A percentile compares a stretch with the other conserved stretches of the same genome.
These are phyloP conservation scores for Nemania sp. DNA, from an alignment of 2,329 filamentous ascomycete species.

Conservation along the genomic window DNA sequence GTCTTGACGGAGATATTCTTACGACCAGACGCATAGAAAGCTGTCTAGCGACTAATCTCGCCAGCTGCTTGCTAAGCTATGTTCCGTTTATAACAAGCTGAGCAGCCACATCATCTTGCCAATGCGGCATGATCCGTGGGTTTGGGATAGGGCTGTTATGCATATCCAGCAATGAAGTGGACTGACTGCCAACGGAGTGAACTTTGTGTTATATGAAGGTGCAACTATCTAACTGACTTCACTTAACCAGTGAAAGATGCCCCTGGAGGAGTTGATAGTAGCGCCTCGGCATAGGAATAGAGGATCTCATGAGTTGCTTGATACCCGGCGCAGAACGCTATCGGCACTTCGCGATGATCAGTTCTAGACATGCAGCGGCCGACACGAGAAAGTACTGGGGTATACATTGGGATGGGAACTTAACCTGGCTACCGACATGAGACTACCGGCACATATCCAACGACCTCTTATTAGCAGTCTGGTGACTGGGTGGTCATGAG, in stretches of 20 bases:
- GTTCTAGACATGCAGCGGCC: constrained; percentile 22
- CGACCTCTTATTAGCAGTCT: constrained; percentile 13
- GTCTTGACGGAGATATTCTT: background rate
- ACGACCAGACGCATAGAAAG: constrained; percentile 2
- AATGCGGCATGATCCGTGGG: constrained; percentile 11
- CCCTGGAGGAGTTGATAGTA: too few species aligned
- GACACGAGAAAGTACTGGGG: constrained; percentile 11
- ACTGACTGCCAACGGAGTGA: background rate
- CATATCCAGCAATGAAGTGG: background rate
- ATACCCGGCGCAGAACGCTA: constrained; percentile 6
- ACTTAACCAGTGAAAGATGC: background rate
- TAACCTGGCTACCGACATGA: constrained; percentile 23
- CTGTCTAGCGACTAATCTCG: background rate
- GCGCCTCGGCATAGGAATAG: background rate
- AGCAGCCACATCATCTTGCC: constrained; percentile 19
- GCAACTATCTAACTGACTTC: background rate
- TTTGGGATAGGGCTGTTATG: constrained; percentile 16
- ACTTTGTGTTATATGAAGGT: background rate
- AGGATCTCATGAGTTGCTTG: background rate
- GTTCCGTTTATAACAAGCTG: constrained; percentile 12
- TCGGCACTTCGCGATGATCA: constrained; percentile 25
- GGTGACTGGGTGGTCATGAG: constrained; percentile 25
- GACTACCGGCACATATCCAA: constrained; percentile 16
- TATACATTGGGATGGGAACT: constrained; percentile 6
- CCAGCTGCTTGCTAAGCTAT: background rate